Evolutionary conservation across 1,139 yeast species (phyloP), one percentile per base, ranked within the genome.

Genomic region (Lodderomyces theae): DNA sequence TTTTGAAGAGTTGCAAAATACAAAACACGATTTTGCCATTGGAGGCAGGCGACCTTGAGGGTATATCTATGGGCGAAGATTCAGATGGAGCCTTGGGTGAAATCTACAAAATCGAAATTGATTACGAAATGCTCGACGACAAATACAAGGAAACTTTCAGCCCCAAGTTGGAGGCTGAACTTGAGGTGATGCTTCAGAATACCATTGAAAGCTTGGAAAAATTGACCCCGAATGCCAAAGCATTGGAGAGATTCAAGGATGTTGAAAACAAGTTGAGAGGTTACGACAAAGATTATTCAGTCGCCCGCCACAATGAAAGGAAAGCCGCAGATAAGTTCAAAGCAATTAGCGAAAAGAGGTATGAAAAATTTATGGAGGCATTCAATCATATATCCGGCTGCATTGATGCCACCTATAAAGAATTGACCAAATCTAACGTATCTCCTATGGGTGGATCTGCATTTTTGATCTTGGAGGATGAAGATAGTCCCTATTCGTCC

Each of bases 371-470:
- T 58, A 80, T 77, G 63, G 69, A 71, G 39, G 95, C 96, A 0
- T 90, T 83, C 53, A 77, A 79, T 25, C 94, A 86, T 54, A 85
- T 90, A 34, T 76, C 90, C 2, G 74, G 71, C 1, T 72, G 76
- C 45, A 86, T 90, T 51, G 96, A 88, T 57, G 65, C 70, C 1
- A 82, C 88, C n/a, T 90, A 90, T 63, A 86, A 90, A 55, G 97
- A 90, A 51, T 69, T 90, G 44, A 92, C 97, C 0, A 80, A 77
- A 50, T 73, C 83, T 0, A 62, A 71, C 8, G 73, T 82, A 0
- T 79, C 87, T 12, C 85, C 90, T 2, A 69, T 83, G 25, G 97
- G 97, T 36, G 98, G 98, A 0, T 85, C 95, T 11, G 98, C 98
- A 0, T 85, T 87, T 46, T 69, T 92, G 47, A 84, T 92, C 1